Conservation (phyloP, 345 rosid species). For the Citropsis articulata region DNA sequence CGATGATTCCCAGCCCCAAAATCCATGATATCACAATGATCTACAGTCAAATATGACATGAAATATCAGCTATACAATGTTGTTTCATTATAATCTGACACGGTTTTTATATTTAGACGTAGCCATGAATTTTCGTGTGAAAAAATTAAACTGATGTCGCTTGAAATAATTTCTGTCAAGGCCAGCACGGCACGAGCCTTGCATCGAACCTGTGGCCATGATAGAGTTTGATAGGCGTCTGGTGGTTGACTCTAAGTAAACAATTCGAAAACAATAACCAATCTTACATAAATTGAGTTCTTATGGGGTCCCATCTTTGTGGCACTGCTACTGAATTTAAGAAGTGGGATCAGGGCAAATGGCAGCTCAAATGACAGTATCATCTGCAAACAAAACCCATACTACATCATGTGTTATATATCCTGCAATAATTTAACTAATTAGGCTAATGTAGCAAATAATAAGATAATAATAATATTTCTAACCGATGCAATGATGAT, state of each 20-base stretch:
- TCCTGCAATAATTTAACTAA: neutral
- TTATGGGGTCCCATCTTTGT: conserved; percentile 74
- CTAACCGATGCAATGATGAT: conserved; percentile 68
- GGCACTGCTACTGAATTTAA: conserved; percentile 61
- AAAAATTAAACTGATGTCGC: no score
- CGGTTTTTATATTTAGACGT: no score
- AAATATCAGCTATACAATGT: no score
- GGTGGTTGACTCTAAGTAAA: no score
- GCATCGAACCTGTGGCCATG: no score
- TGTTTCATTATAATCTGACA: no score
- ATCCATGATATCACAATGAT: conserved; percentile 55
- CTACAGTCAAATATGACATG: conserved; percentile 24
- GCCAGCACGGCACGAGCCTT: no score
- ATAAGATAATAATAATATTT: neutral
- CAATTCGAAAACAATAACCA: no score
- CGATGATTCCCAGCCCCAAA: conserved; percentile 46
- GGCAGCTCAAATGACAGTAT: conserved; percentile 74
- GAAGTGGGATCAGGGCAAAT: conserved; percentile 68
- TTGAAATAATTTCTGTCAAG: no score
- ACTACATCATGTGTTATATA: neutral
- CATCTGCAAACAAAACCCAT: conserved; percentile 40
- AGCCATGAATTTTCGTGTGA: no score
- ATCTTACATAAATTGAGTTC: conserved; percentile 51
- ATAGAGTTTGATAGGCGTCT: no score
- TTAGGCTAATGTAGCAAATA: neutral